phyloP scores from a whole-genome alignment of 495 filamentous ascomycete genomes.

The Daldinia decipiens region DNA sequence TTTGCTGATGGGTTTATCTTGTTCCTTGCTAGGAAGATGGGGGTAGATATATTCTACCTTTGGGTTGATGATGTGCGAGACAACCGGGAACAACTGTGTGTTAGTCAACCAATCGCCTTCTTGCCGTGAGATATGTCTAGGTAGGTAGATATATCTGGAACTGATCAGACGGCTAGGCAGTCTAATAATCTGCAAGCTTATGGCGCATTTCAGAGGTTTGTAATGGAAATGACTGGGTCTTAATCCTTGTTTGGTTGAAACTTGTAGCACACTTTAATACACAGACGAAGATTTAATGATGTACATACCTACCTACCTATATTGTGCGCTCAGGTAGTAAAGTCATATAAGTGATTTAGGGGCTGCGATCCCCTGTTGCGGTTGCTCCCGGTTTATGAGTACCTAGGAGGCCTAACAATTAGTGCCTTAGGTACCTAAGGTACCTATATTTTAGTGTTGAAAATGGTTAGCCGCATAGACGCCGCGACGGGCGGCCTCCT shows the following conservation, averaged over 20 bases:
- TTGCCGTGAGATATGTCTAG: not conserved
- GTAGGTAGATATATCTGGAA: not conserved
- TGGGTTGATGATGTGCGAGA: not conserved
- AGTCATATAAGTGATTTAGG: not conserved
- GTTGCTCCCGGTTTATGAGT: not conserved
- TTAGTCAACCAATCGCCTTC: not conserved
- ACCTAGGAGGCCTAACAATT: conserved; percentile 1
- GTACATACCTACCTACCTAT: no score
- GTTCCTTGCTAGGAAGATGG: not conserved
- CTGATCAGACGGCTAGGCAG: conserved; percentile 7
- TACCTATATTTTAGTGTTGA: not conserved
- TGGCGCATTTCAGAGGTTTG: not conserved
- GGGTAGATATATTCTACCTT: not conserved
- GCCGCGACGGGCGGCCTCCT: conserved; percentile 22
- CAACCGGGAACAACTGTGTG: not conserved
- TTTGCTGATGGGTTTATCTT: not conserved
- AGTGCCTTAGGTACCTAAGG: not conserved
- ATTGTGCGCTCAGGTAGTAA: not conserved
- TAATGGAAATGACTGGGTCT: conserved; percentile 11
- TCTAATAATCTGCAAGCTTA: conserved; percentile 25
- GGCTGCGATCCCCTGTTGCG: not conserved
- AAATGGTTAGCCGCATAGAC: conserved; percentile 3
- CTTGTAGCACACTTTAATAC: conserved; percentile 10
- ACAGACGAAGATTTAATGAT: not conserved
- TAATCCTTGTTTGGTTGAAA: conserved; percentile 35